Evolutionary conservation across 2,329 filamentous ascomycete genomes (phyloP), one percentile per base, ranked within the genome.

Genomic region (Beauveria asiatica): DNA sequence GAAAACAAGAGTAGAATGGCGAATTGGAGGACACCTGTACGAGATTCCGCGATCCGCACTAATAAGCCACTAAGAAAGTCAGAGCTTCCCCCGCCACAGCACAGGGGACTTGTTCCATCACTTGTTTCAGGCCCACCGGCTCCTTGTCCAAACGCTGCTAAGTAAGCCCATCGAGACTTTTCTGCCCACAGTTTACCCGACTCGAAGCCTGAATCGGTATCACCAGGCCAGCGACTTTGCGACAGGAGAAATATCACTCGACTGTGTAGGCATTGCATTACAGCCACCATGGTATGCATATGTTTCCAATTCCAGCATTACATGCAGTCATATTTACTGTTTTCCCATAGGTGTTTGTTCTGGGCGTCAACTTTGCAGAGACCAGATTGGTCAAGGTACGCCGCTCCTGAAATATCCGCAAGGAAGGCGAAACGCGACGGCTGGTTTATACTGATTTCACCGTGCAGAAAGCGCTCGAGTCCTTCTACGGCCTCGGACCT

Each of bases 301-400:
- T 11, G 5, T 19, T 4, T 5, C 11, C 7, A 19, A 45, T 45
- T 13, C 6, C 9, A 8, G 21, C n/a, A 1, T 19, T 13, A 41
- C 7, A 3, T 2, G 8, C 16, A 37, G 11, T 11, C 7, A 27
- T 44, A 21, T 41, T 53, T 17, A 49, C 21, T 19, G 13, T 42
- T 23, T 33, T 2, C 46, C 3, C 17, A 41, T 21, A 91, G 90
- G 88, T 92, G 70, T 90, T 94, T 79, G 87, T 97, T 69, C 81
- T 93, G 70, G 90, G 90, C 69, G 80, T 90, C 78, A 92, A 89
- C 78, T 97, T 97, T 79, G 78, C 84, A 67, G 92, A 96, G 77
- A 77, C 80, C 69, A 87, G 87, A 74, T 83, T 97, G 70, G 87
- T 97, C 72, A 88, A 89, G 80, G 91, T 90, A 84, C 73, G 76